These are phyloP conservation scores for Akanthomyces lecanii DNA, from an alignment of 2,329 filamentous ascomycete genomes.

Conservation along the genomic window DNA sequence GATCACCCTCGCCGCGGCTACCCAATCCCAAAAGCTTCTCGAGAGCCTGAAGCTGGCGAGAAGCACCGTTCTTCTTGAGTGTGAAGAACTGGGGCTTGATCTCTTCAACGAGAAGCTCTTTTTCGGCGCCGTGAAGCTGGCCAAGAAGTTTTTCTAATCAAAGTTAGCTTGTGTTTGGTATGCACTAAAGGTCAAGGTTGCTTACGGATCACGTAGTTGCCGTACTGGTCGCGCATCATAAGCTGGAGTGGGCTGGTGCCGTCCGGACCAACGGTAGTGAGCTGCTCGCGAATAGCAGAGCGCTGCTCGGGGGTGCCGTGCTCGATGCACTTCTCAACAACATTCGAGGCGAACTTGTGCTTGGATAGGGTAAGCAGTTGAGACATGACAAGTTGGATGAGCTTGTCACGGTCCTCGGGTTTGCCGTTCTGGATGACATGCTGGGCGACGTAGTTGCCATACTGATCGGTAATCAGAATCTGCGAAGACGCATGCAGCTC, in stretches of 20 bases:
- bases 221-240: constrained; percentile 86
- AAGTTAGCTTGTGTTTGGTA: constrained; percentile 19
- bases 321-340: constrained; percentile 88
- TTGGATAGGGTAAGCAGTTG: constrained; percentile 75
- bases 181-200: constrained; percentile 25
- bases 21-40: constrained; percentile 30
- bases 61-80: constrained; percentile 60
- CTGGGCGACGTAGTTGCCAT: constrained; percentile 94
- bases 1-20: constrained; percentile 28
- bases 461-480: constrained; percentile 77
- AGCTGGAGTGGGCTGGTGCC: constrained; percentile 67
- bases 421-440: constrained; percentile 81
- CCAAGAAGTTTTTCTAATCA: constrained; percentile 71
- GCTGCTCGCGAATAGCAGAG: constrained; percentile 59
- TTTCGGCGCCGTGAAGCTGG: constrained; percentile 56
- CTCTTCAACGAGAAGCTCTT: constrained; percentile 55
- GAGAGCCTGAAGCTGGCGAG: constrained; percentile 52
- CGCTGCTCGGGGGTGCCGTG: constrained; percentile 67
- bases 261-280: constrained; percentile 57
- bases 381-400: constrained; percentile 69
- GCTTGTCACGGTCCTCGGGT: constrained; percentile 64
- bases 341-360: constrained; percentile 96
- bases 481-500: constrained; percentile 73
- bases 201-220: constrained; percentile 96
- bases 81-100: constrained; percentile 58